Conservation (phyloP, 768 basidiomycete species). For the Phaffia australis region DNA sequence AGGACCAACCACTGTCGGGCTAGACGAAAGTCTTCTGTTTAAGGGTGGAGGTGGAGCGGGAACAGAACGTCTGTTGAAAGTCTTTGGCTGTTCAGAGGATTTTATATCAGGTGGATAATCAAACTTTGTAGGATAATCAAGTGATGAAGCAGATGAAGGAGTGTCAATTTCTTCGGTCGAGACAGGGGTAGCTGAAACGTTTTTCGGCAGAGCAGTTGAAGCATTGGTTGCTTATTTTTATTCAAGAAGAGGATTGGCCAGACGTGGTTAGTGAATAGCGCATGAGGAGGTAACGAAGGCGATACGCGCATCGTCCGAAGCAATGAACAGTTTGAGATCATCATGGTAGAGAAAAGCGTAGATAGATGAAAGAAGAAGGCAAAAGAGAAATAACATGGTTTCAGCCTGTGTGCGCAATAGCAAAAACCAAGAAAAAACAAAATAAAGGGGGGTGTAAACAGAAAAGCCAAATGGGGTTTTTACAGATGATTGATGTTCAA, state of each 20-base stretch:
- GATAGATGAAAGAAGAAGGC: conserved; percentile 14
- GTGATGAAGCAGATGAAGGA: neutral
- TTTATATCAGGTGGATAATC: conserved; percentile 8
- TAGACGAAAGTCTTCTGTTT: conserved; percentile 36
- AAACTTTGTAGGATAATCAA: neutral
- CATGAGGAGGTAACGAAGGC: neutral
- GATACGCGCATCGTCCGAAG: neutral
- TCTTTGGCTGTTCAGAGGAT: neutral
- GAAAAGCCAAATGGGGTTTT: too few species aligned
- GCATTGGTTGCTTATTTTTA: neutral
- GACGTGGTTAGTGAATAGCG: conserved; percentile 4
- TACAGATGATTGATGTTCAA: conserved; percentile 2
- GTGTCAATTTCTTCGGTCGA: neutral
- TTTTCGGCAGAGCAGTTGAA: neutral
- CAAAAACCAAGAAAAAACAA: conserved; percentile 26
- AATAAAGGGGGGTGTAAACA: neutral
- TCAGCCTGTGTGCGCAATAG: conserved; percentile 59
- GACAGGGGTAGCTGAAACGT: neutral
- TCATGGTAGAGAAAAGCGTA: conserved; percentile 13
- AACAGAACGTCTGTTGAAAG: neutral
- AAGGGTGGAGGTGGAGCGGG: neutral
- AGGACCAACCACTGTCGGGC: conserved; percentile 38
- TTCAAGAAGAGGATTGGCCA: neutral
- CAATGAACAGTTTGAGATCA: conserved; percentile 8
- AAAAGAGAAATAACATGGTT: conserved; percentile 45